phyloP scores from a whole-genome alignment of 2,329 filamentous ascomycete species.

The Diaporthe sp. region DNA sequence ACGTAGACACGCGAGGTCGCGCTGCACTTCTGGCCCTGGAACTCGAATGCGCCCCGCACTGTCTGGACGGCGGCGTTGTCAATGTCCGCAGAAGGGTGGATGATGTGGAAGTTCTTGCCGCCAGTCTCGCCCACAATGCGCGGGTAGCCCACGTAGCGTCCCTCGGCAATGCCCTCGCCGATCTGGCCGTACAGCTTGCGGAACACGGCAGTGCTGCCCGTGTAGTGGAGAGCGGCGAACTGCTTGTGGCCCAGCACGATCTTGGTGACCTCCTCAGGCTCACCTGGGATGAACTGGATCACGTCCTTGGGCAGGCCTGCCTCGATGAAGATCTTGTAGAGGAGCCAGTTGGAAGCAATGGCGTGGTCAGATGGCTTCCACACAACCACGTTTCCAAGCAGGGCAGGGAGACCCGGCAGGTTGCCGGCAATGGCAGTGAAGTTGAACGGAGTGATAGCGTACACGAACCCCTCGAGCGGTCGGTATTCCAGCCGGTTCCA shows the following conservation, averaged over 20 bases:
- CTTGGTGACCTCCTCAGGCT: constrained; percentile 87
- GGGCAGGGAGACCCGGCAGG: constrained; percentile 83
- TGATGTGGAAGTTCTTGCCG: constrained; percentile 67
- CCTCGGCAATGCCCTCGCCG: constrained; percentile 83
- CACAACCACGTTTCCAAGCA: constrained; percentile 94
- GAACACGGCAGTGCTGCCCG: constrained; percentile 93
- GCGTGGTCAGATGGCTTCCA: constrained; percentile 97
- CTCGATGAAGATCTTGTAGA: constrained; percentile 92
- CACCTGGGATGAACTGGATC: constrained; percentile 93
- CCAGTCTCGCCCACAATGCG: constrained; percentile 65
- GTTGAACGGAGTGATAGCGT: constrained; percentile 95
- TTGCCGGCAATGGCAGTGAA: constrained; percentile 96
- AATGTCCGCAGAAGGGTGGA: constrained; percentile 62
- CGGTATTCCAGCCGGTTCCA: constrained; percentile 95
- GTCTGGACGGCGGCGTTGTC: constrained; percentile 62
- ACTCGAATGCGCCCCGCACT: constrained; percentile 64
- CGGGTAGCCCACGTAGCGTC: constrained; percentile 83
- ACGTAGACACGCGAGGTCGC: constrained; percentile 69
- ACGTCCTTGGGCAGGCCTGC: constrained; percentile 91
- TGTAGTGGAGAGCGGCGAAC: constrained; percentile 95
- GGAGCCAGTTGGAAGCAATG: constrained; percentile 90
- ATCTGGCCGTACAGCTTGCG: constrained; percentile 90
- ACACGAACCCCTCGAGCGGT: constrained; percentile 94
- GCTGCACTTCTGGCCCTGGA: constrained; percentile 66
- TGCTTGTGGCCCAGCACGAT: constrained; percentile 81